These are phyloP conservation scores for Pythium myriotylum DNA, from an alignment of 352 stramenopile genomes.

Conservation along the genomic window DNA sequence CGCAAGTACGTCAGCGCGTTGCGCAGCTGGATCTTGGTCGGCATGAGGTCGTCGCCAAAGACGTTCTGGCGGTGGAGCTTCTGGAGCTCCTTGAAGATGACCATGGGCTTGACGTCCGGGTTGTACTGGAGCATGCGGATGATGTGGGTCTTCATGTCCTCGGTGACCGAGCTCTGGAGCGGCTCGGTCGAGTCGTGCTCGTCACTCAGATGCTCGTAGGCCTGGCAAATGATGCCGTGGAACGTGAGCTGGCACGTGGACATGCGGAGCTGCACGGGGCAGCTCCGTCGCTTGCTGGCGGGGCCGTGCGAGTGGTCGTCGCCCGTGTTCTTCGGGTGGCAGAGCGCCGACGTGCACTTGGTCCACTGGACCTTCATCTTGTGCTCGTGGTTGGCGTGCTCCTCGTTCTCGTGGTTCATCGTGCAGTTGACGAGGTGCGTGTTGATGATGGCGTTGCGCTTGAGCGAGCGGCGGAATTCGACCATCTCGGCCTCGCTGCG, in stretches of 20 bases:
- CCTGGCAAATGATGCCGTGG: slow-evolving; percentile 69
- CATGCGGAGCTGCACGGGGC: slow-evolving; percentile 79
- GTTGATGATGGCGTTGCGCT: slow-evolving; percentile 86
- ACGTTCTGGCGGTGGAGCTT: slow-evolving; percentile 50
- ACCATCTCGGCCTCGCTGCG: slow-evolving; percentile 71
- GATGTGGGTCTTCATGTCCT: slow-evolving; percentile 79
- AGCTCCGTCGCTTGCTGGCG: slow-evolving; percentile 39
- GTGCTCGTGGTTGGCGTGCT: slow-evolving; percentile 52
- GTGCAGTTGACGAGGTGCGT: slow-evolving; percentile 83
- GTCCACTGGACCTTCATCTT: slow-evolving; percentile 89
- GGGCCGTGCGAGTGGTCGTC: slow-evolving; percentile 11
- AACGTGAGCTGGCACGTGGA: slow-evolving; percentile 82
- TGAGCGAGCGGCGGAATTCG: slow-evolving; percentile 75
- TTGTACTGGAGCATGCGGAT: slow-evolving; percentile 66
- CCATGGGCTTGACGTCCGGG: slow-evolving; percentile 72
- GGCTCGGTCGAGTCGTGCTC: slow-evolving; percentile 77
- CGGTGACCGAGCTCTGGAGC: slow-evolving; percentile 68
- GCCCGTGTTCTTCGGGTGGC: slow-evolving; percentile 53
- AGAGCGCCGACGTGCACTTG: slow-evolving; percentile 80
- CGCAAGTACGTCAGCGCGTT: slow-evolving; percentile 83
- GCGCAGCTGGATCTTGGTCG: slow-evolving; percentile 80
- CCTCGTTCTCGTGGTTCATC: slow-evolving; percentile 70
- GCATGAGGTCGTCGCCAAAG: slow-evolving; percentile 79
- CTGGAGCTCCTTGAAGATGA: slow-evolving; percentile 73
- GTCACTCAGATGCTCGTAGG: slow-evolving; percentile 77